Percentiles rank a stretch among this genome's conserved stretches.
Conservation (phyloP, 306 rosid species). For the Prosopis cineraria region DNA sequence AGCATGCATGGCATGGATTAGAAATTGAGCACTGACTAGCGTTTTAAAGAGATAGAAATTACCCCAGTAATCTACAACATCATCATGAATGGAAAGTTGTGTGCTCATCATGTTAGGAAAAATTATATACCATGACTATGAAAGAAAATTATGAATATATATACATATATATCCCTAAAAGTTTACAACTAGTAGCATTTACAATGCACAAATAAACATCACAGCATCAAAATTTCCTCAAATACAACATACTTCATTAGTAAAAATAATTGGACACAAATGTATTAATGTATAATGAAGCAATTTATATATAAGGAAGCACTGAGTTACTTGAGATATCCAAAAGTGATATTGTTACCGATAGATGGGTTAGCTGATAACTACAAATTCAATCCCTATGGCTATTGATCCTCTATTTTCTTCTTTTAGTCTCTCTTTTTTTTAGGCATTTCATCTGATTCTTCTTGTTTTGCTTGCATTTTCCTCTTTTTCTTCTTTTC, state of each 20-base stretch:
- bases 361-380: not conserved
- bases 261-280: not conserved
- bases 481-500: conserved; percentile 53
- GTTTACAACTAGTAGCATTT: not conserved
- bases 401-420: not conserved
- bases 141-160: too few relatives aligned
- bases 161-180: too few relatives aligned
- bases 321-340: not conserved
- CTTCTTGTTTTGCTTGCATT: conserved; percentile 32
- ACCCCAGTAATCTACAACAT: too few relatives aligned
- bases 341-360: not conserved
- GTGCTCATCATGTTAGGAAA: not conserved
- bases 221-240: not conserved
- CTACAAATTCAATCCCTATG: not conserved
- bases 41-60: too few relatives aligned
- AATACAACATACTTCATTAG: not conserved
- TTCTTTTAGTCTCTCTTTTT: not conserved
- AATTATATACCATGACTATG: too few relatives aligned
- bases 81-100: too few relatives aligned
- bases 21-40: too few relatives aligned
- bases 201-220: not conserved
- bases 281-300: too few relatives aligned
- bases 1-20: too few relatives aligned
- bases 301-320: not conserved
- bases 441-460: not conserved